Base-by-base conservation (phyloP, 352 stramenopile genomes). In the Globisporangium middletonii region DNA sequence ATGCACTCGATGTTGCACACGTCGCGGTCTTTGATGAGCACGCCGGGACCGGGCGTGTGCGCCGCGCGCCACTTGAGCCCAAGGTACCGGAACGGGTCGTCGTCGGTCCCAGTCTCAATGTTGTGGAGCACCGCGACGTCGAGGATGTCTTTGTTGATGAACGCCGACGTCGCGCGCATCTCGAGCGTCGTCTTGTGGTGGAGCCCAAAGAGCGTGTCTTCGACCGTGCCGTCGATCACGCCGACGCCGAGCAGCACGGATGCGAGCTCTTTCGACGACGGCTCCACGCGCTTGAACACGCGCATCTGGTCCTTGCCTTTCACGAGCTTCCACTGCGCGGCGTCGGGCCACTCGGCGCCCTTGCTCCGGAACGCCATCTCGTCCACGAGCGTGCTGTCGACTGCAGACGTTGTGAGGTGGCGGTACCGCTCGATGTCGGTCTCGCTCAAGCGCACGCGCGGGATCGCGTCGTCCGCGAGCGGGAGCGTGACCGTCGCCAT, bases 1-100 rank as follows among this genome's bases (percentile, higher is more conserved):
- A 79, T 77, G 41, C 68, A 75, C 55, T 88, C 78, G 12, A 88
- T 65, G 4, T 64, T 71, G 45, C 67, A 75, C 38, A 80, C 47
- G 44, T 85, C 78, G 3, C 78, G 78, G 42, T 73, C 60, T 37
- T 69, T 69, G 50, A 82, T 70, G 37, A 86, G 54, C 6, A 44
- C 23, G 9, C 69, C 69, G 8, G 41, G 41, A 0, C 62, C 64
- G 0, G 77, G 60, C 0, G 65, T 67, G 30, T 73, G 53, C 1
- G 57, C 57, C 0, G 70, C 33, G 11, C 64, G 62, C 75, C 74
- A 88, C 44, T 88, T 88, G 53, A 88, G 63, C 4, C 76, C 52
- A 0, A 87, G 53, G 52, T 78, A 83, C 15, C 67, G 69, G 43
- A 75, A 83, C 11, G 78, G 75, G 13, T 86, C 73, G 0, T 50